phyloP scores from a whole-genome alignment of 371 early-diverging fungal species.

The Blakeslea trispora region DNA sequence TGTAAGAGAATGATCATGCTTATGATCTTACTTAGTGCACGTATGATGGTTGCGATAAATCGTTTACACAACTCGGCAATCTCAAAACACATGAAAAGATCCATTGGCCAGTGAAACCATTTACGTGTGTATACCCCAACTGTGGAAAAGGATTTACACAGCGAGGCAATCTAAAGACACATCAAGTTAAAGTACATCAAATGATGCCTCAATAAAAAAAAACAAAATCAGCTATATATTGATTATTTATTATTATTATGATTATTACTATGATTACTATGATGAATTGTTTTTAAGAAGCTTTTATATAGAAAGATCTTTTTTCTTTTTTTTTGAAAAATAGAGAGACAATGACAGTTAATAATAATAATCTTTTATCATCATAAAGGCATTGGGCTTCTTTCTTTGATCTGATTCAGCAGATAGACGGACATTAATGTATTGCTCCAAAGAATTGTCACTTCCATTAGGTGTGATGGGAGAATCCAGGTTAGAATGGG shows the following conservation, averaged over 20 bases:
- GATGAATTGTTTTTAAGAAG: no score
- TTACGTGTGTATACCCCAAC: slow-evolving; percentile 56
- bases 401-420: not conserved
- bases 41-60: slow-evolving; percentile 62
- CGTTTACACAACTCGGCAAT: slow-evolving; percentile 80
- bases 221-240: no score
- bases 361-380: slow-evolving; percentile 13
- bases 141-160: slow-evolving; percentile 71
- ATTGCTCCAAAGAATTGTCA: slow-evolving; percentile 1
- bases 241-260: no score
- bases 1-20: no score
- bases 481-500: slow-evolving; percentile 4
- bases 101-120: slow-evolving; percentile 72
- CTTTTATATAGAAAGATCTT: no score
- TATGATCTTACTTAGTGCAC: slow-evolving; percentile 51
- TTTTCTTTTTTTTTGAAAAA: no score
- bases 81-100: slow-evolving; percentile 79
- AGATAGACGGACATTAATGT: not conserved
- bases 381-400: not conserved
- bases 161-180: slow-evolving; percentile 61
- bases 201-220: slow-evolving; percentile 16
- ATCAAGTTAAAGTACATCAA: slow-evolving; percentile 32
- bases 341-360: no score
- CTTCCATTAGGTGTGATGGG: slow-evolving; percentile 27
- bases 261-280: no score